A percentile compares a stretch with the other conserved stretches of the same genome.
Conservation (phyloP, 305 asterid genomes). For the Andrographis paniculata region DNA sequence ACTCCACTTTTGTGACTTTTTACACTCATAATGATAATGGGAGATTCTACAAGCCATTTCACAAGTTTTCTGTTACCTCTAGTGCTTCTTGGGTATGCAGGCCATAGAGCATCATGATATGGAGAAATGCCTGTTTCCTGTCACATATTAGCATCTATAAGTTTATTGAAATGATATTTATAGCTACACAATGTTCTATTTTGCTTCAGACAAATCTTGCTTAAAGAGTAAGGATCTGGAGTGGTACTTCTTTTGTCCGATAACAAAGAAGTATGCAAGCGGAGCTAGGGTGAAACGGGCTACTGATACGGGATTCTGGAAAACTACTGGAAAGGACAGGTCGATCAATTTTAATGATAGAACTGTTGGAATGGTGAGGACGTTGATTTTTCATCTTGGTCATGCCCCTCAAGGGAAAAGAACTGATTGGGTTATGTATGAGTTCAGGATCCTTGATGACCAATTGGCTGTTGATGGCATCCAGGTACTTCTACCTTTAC, state of each 20-base stretch:
- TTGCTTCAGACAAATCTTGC: slow-evolving; percentile 54
- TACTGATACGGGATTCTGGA: slow-evolving; percentile 83
- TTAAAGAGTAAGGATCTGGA: slow-evolving; percentile 66
- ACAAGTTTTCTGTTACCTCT: too few species aligned
- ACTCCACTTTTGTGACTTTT: slow-evolving; percentile 6
- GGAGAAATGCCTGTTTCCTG: too few species aligned
- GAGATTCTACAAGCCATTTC: too few species aligned
- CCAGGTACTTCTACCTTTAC: slow-evolving; percentile 39
- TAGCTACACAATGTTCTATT: background rate
- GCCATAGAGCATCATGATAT: too few species aligned
- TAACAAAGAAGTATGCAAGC: slow-evolving; percentile 68
- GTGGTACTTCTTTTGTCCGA: slow-evolving; percentile 93
- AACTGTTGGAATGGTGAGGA: slow-evolving; percentile 58
- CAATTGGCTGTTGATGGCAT: slow-evolving; percentile 41
- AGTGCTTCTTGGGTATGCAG: too few species aligned
- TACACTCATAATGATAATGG: background rate
- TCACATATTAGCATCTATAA: too few species aligned
- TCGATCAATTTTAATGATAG: slow-evolving; percentile 21
- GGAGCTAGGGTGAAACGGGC: slow-evolving; percentile 77
- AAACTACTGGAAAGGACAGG: slow-evolving; percentile 79
- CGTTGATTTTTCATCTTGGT: slow-evolving; percentile 77
- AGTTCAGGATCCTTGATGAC: slow-evolving; percentile 46
- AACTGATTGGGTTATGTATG: slow-evolving; percentile 83
- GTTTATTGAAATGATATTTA: too few species aligned
- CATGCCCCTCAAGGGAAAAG: slow-evolving; percentile 65